Conservation (phyloP, 1,284 basidiomycete species). For the Pascua sp. region DNA sequence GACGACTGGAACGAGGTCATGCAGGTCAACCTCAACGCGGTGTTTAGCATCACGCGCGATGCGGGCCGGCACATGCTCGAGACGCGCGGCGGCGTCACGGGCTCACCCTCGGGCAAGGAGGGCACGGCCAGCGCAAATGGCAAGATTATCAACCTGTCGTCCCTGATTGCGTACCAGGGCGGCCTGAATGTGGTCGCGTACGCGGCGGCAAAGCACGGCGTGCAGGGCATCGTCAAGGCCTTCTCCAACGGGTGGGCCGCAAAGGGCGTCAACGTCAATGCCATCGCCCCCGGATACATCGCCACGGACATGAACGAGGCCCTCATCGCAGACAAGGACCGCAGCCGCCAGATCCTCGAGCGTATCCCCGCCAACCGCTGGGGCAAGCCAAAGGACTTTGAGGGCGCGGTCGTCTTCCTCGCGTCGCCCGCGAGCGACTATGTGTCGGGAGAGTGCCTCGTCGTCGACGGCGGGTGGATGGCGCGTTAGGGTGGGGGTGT, state of each 20-base stretch:
- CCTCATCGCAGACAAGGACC: slow-evolving; percentile 46
- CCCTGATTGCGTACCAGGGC: slow-evolving; percentile 54
- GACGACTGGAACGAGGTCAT: slow-evolving; percentile 82
- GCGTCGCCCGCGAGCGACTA: slow-evolving; percentile 82
- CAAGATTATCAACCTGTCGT: slow-evolving; percentile 54
- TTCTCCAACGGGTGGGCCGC: slow-evolving; percentile 65
- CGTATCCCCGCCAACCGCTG: slow-evolving; percentile 88
- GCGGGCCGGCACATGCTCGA: slow-evolving; percentile 51
- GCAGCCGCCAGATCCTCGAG: slow-evolving; percentile 80
- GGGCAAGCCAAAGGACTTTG: slow-evolving; percentile 84
- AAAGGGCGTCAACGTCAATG: slow-evolving; percentile 82
- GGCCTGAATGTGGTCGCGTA: slow-evolving; percentile 84
- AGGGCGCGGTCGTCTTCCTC: slow-evolving; percentile 84
- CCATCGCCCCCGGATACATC: slow-evolving; percentile 86
- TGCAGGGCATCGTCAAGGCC: slow-evolving; percentile 64
- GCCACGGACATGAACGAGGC: slow-evolving; percentile 65
- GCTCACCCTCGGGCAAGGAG: slow-evolving; percentile 23
- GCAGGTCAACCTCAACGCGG: slow-evolving; percentile 52
- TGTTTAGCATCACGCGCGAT: slow-evolving; percentile 51
- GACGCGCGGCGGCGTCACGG: slow-evolving; percentile 44
- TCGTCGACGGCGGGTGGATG: slow-evolving; percentile 52
- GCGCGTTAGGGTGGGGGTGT: slow-evolving; percentile 13
- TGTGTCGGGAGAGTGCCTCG: slow-evolving; percentile 71
- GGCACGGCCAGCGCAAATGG: slow-evolving; percentile 28
- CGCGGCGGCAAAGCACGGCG: slow-evolving; percentile 81